phyloP scores from a whole-genome alignment of 495 filamentous ascomycete species.

The Aspergillus haitiensis region DNA sequence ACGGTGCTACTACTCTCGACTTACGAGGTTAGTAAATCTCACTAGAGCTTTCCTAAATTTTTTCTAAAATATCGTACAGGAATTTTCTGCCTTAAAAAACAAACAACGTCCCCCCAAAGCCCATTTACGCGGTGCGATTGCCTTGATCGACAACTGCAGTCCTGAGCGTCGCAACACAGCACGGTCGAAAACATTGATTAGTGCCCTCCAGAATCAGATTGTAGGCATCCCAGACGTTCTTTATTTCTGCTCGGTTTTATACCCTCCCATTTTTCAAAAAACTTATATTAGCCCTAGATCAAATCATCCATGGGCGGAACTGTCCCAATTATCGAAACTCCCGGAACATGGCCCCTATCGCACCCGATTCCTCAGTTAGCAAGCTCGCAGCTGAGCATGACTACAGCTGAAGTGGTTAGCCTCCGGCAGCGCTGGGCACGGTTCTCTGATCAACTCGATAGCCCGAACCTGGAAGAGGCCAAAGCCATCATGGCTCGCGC shows the following conservation, averaged over 20 bases:
- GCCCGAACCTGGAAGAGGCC: slow-evolving; percentile 16
- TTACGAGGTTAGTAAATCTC: slow-evolving; percentile 53
- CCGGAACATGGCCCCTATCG: slow-evolving; percentile 32
- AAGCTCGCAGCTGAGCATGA: slow-evolving; percentile 28
- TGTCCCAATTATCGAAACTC: slow-evolving; percentile 30
- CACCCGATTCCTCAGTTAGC: slow-evolving; percentile 19
- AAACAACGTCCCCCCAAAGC: slow-evolving; percentile 26
- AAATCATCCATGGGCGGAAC: slow-evolving; percentile 28
- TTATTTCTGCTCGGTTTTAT: background rate
- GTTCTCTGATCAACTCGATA: slow-evolving; percentile 2
- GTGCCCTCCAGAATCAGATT: slow-evolving; percentile 36
- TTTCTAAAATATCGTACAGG: slow-evolving; percentile 17
- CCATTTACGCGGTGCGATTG: slow-evolving; percentile 39
- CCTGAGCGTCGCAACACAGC: slow-evolving; percentile 18
- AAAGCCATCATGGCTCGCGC: slow-evolving; percentile 29
- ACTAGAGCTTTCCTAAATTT: too few species aligned
- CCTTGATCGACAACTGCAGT: slow-evolving; percentile 32
- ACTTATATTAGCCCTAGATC: slow-evolving; percentile 26
- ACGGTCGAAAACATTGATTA: slow-evolving; percentile 24
- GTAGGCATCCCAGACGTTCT: slow-evolving; percentile 22
- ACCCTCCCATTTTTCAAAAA: background rate
- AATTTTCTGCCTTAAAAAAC: slow-evolving; percentile 35
- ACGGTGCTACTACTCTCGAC: slow-evolving; percentile 61
- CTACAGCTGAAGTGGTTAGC: slow-evolving; percentile 29
- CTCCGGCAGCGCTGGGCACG: slow-evolving; percentile 33